phyloP scores from a whole-genome alignment of 2,329 filamentous ascomycete species.

The Pseudopyricularia cyperi region DNA sequence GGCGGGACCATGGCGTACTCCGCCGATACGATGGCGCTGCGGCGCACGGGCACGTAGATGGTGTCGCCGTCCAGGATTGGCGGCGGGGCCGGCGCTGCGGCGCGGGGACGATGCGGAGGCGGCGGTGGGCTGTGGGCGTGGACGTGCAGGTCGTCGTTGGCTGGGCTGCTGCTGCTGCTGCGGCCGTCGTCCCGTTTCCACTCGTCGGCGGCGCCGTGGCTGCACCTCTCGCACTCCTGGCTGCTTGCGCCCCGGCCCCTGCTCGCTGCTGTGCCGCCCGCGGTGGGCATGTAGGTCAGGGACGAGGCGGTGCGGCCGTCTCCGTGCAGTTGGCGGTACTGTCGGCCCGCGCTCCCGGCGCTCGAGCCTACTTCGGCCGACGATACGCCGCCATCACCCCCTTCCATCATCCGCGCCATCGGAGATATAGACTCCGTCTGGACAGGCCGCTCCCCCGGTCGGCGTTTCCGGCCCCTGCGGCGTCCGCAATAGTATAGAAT shows the following conservation, averaged over 20 bases:
- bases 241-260: neutral
- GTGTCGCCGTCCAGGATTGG: constrained; percentile 3
- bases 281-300: constrained; percentile 1
- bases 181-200: neutral
- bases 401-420: neutral
- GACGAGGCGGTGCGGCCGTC: constrained; percentile 1
- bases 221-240: neutral
- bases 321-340: neutral
- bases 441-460: neutral
- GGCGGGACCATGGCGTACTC: neutral
- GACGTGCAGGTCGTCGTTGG: neutral
- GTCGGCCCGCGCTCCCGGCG: neutral
- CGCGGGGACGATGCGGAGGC: neutral
- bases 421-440: neutral
- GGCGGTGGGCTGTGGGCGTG: neutral
- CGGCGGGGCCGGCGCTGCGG: neutral
- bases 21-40: constrained; percentile 2
- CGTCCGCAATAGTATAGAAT: neutral
- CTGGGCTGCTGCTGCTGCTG: neutral
- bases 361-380: neutral
- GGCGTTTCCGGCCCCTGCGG: neutral
- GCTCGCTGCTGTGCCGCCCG: neutral
- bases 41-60: constrained; percentile 3
- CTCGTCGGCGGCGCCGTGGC: neutral
- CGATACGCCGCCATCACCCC: neutral